Percentiles rank a stretch among this genome's conserved stretches.
Conservation (phyloP, 805 yeast genomes). For the Suhomyces sp. region DNA sequence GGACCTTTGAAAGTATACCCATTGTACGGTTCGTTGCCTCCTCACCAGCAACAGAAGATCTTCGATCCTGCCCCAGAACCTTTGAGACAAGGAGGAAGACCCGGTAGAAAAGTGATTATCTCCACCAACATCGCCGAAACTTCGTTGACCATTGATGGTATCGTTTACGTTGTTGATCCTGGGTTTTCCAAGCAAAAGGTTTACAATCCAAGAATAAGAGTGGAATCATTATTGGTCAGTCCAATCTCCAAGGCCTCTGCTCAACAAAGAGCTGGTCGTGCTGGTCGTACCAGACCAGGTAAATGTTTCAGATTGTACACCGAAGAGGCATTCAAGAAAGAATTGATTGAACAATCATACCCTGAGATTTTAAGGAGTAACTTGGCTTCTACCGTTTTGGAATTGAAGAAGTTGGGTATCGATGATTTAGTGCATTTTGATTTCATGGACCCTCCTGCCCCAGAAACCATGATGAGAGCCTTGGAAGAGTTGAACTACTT, state of each 20-base stretch:
- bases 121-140: slow-evolving; percentile 98
- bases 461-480: slow-evolving; percentile 99
- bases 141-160: slow-evolving; percentile 95
- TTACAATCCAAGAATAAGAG: slow-evolving; percentile 93
- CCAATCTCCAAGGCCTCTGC: slow-evolving; percentile 98
- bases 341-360: slow-evolving; percentile 89
- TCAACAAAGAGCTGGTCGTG: slow-evolving; percentile 99
- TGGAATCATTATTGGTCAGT: slow-evolving; percentile 88
- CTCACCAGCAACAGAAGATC: slow-evolving; percentile 89
- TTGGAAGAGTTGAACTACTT: slow-evolving; percentile 90
- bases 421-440: slow-evolving; percentile 97
- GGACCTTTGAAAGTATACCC: slow-evolving; percentile 93
- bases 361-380: slow-evolving; percentile 94
- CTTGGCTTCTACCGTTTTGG: slow-evolving; percentile 86
- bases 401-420: slow-evolving; percentile 88
- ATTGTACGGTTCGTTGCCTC: slow-evolving; percentile 93
- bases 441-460: slow-evolving; percentile 99
- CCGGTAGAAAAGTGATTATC: slow-evolving; percentile 92
- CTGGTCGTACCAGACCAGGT: slow-evolving; percentile 99
- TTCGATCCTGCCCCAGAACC: slow-evolving; percentile 88
- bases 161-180: slow-evolving; percentile 95
- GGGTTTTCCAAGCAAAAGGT: slow-evolving; percentile 97
- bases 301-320: slow-evolving; percentile 95
- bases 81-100: slow-evolving; percentile 69
- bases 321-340: slow-evolving; percentile 93